Conservation (phyloP, 169 alveolate genomes). For the Blepharisma undulans region DNA sequence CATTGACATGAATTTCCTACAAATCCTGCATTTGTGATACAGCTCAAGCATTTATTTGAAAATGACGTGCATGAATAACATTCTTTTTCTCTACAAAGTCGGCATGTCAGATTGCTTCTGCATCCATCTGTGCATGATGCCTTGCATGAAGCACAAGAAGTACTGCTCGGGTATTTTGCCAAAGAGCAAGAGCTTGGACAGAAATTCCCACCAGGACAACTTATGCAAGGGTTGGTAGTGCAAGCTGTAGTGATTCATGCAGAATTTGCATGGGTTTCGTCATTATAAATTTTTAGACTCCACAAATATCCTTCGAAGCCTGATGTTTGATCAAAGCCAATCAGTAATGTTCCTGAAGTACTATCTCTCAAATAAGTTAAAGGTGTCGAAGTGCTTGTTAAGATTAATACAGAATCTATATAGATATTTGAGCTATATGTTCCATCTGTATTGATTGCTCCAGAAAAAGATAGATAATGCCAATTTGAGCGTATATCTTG, state of each 20-base stretch:
- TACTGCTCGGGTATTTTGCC: background rate
- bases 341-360: background rate
- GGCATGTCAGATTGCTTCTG: constrained; percentile 2
- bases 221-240: background rate
- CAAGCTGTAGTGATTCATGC: background rate
- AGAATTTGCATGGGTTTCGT: background rate
- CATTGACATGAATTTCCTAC: background rate
- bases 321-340: background rate
- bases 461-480: background rate
- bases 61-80: background rate
- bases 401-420: background rate
- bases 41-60: background rate
- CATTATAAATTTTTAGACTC: background rate
- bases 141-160: background rate
- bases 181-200: background rate
- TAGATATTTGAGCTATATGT: background rate
- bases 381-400: background rate
- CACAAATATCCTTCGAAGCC: background rate
- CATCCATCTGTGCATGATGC: background rate
- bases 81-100: constrained; percentile 1
- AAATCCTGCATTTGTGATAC: constrained; percentile 8
- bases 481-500: background rate
- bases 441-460: background rate
- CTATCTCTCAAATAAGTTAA: background rate
- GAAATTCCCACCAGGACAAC: background rate